These are phyloP conservation scores for Termitomyces sp. DNA, from an alignment of 1,284 basidiomycete species.

Conservation along the genomic window DNA sequence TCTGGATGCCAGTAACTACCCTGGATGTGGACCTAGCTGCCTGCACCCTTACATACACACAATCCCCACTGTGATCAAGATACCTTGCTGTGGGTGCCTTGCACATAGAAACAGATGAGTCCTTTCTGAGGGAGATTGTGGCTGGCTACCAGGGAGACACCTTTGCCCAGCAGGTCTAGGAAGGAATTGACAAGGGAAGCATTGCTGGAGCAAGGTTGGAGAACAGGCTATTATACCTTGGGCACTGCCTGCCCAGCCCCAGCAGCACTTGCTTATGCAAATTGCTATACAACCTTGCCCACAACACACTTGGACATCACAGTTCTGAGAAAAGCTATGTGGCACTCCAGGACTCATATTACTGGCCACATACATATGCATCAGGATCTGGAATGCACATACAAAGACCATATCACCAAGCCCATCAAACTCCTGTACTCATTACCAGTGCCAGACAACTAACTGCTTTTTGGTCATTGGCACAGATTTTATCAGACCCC, in stretches of 20 bases:
- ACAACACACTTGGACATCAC: conserved; percentile 30
- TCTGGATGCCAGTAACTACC: no score
- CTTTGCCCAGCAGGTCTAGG: conserved; percentile 23
- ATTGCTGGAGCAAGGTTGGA: conserved; percentile 9
- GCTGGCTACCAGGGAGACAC: conserved; percentile 24
- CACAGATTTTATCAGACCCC: conserved; percentile 30
- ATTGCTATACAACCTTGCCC: conserved; percentile 25
- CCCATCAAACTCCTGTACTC: background rate
- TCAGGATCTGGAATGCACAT: conserved; percentile 22
- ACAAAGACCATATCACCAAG: conserved; percentile 22
- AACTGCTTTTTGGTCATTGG: conserved; percentile 20
- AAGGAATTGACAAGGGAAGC: background rate
- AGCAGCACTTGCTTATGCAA: conserved; percentile 1
- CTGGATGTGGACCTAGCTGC: no score
- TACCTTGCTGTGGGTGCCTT: conserved; percentile 7
- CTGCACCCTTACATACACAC: no score
- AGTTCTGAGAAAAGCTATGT: conserved; percentile 31
- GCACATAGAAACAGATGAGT: conserved; percentile 17
- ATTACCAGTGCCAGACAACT: conserved; percentile 23
- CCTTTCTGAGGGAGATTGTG: conserved; percentile 21
- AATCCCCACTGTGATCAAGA: background rate
- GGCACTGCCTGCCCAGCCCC: conserved; percentile 27
- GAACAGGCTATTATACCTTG: conserved; percentile 26
- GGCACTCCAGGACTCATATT: conserved; percentile 24
- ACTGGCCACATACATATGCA: conserved; percentile 37